phyloP scores from a whole-genome alignment of 257 asterid genomes.

The Scutellaria baicalensis region DNA sequence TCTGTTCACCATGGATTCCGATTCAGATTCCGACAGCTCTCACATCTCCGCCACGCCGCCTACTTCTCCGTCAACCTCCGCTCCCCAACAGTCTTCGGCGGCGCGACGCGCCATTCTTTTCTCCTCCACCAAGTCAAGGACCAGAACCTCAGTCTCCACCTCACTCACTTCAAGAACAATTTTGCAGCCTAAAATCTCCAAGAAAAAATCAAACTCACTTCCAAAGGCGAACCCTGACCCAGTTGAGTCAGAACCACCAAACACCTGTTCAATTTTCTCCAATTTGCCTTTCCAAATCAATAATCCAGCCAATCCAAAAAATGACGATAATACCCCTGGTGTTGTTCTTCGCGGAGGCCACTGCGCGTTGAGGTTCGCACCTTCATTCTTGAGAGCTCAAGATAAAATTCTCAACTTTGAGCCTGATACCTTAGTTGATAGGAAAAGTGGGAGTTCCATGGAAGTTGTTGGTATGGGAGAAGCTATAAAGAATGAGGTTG shows the following conservation, averaged over 20 bases:
- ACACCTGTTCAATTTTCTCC: constrained; percentile 29
- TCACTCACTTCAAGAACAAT: constrained; percentile 49
- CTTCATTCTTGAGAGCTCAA: constrained; percentile 37
- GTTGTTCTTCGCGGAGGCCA: constrained; percentile 43
- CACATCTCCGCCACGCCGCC: constrained; percentile 87
- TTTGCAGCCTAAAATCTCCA: constrained; percentile 47
- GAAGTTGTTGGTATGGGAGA: constrained; percentile 14
- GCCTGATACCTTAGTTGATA: constrained; percentile 30
- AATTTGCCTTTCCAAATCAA: constrained; percentile 35
- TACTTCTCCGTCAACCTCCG: constrained; percentile 20
- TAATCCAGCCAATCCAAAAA: constrained; percentile 15
- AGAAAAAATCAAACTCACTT: constrained; percentile 23
- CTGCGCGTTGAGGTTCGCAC: constrained; percentile 39
- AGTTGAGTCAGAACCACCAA: constrained; percentile 5
- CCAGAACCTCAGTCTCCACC: constrained; percentile 30
- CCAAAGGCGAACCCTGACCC: constrained; percentile 5
- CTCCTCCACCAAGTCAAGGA: constrained; percentile 32
- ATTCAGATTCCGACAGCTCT: constrained; percentile 75
- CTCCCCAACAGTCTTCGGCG: constrained; percentile 15
- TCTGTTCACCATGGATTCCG: constrained; percentile 50
- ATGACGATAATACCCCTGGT: constrained; percentile 11
- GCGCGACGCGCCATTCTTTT: constrained; percentile 20
- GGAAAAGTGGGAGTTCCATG: constrained; percentile 8
- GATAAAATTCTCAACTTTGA: constrained; percentile 46
- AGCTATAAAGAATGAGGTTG: constrained; percentile 10